Conservation (phyloP, 768 basidiomycete genomes). For the Mycena crocata region DNA sequence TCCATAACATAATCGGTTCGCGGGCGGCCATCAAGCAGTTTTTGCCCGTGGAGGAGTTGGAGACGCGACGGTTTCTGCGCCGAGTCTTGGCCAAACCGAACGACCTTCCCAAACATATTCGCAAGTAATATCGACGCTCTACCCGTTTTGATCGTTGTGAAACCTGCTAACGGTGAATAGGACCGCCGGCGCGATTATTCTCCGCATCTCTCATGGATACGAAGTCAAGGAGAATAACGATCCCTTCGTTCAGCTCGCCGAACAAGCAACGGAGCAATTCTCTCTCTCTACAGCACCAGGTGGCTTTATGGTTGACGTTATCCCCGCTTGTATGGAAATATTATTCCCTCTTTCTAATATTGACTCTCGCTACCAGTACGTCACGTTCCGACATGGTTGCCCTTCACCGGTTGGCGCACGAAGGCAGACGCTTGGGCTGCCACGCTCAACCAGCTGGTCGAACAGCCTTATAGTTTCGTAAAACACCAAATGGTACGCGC, state of each 20-base stretch:
- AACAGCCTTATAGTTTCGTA: constrained; percentile 66
- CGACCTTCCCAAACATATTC: constrained; percentile 58
- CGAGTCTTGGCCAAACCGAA: constrained; percentile 60
- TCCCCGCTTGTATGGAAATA: constrained; percentile 55
- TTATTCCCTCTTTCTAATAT: constrained; percentile 11
- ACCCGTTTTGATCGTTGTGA: constrained; percentile 2
- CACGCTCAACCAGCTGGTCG: constrained; percentile 67
- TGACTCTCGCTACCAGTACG: constrained; percentile 54
- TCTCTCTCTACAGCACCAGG: constrained; percentile 65
- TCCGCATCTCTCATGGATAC: constrained; percentile 67
- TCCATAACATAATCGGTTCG: constrained; percentile 63
- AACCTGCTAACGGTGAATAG: constrained; percentile 40
- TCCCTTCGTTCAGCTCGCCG: constrained; percentile 65
- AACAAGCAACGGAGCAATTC: constrained; percentile 65
- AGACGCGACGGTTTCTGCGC: constrained; percentile 61
- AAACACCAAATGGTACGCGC: constrained; percentile 68
- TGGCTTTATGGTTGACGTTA: constrained; percentile 62
- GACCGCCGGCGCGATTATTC: constrained; percentile 63
- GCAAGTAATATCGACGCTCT: constrained; percentile 51
- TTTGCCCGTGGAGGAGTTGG: constrained; percentile 55
- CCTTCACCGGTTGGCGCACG: constrained; percentile 68
- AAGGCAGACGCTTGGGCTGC: constrained; percentile 64
- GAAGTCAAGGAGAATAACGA: constrained; percentile 62
- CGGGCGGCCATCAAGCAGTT: constrained; percentile 55
- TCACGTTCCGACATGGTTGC: constrained; percentile 72